Conservation (phyloP, 306 rosid genomes). For the Styphnolobium japonicum region DNA sequence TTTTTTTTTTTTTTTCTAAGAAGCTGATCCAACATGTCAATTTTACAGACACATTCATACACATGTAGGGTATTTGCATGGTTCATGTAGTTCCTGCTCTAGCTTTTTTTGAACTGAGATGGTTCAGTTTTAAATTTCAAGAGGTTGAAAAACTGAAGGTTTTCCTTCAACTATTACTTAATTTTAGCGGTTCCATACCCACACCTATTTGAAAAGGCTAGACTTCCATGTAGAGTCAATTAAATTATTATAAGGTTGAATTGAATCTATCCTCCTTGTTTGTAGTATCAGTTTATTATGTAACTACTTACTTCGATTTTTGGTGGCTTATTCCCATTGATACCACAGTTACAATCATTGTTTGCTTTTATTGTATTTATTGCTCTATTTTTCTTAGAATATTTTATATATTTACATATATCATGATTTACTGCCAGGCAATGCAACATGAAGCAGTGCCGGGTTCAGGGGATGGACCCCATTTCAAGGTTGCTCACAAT, state of each 20-base stretch:
- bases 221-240: conserved; percentile 7
- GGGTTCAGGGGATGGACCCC: conserved; percentile 39
- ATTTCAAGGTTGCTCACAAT: conserved; percentile 22
- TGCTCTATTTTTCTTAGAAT: not conserved
- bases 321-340: conserved; percentile 18
- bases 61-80: not conserved
- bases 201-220: not conserved
- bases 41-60: not conserved
- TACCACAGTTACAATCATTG: not conserved
- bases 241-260: not conserved
- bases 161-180: not conserved
- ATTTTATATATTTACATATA: not conserved
- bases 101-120: not conserved
- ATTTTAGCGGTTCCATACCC: not conserved
- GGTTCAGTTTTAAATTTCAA: not conserved
- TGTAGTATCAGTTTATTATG: conserved; percentile 1
- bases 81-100: not conserved
- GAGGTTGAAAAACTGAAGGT: not conserved
- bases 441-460: conserved; percentile 38
- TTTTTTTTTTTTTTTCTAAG: not conserved
- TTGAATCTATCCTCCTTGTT: not conserved
- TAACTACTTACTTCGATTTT: not conserved
- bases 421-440: conserved; percentile 32
- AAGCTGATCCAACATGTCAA: not conserved
- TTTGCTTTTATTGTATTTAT: conserved; percentile 3